A percentile compares a stretch with the other conserved stretches of the same genome.
Evolutionary conservation across 257 asterid genomes (phyloP).

Genomic region (Galeopsis tetrahit): DNA sequence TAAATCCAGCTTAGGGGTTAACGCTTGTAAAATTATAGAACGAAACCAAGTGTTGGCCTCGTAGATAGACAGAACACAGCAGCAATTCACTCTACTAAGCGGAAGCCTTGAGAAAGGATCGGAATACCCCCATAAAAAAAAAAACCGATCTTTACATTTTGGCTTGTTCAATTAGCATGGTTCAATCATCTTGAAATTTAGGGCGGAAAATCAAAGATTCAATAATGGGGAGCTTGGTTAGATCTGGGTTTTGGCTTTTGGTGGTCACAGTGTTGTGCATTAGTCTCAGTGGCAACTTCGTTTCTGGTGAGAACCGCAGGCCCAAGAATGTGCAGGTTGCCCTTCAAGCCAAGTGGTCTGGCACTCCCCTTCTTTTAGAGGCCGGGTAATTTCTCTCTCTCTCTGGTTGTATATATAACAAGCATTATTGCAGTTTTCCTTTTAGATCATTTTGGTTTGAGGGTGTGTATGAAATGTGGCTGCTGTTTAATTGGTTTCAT

Average conservation of each 20-base stretch:
- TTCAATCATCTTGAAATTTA: constrained; percentile 39
- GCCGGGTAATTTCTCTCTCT: constrained; percentile 72
- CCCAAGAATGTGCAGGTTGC: constrained; percentile 99
- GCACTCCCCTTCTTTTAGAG: constrained; percentile 87
- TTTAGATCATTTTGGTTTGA: constrained; percentile 27
- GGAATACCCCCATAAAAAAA: background rate
- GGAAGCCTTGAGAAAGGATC: constrained; percentile 16
- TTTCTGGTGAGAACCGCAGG: constrained; percentile 57
- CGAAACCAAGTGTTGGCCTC: constrained; percentile 1
- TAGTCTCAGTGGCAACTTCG: constrained; percentile 46
- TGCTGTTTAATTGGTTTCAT: constrained; percentile 5
- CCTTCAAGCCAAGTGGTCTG: constrained; percentile 96
- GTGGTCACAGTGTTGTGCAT: constrained; percentile 44
- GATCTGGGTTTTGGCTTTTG: constrained; percentile 68
- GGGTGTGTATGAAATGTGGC: constrained; percentile 9
- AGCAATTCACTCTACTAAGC: background rate
- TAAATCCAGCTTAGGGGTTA: constrained; percentile 10
- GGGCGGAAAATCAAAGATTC: constrained; percentile 38
- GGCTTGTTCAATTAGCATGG: constrained; percentile 37
- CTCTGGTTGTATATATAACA: background rate
- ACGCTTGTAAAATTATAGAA: constrained; percentile 4
- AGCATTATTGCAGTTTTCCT: background rate
- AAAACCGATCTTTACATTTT: constrained; percentile 27
- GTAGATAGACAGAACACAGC: background rate
- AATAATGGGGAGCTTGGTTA: constrained; percentile 58